Conservation (phyloP, 2,329 filamentous ascomycete species). For the Beauveria asiatica region DNA sequence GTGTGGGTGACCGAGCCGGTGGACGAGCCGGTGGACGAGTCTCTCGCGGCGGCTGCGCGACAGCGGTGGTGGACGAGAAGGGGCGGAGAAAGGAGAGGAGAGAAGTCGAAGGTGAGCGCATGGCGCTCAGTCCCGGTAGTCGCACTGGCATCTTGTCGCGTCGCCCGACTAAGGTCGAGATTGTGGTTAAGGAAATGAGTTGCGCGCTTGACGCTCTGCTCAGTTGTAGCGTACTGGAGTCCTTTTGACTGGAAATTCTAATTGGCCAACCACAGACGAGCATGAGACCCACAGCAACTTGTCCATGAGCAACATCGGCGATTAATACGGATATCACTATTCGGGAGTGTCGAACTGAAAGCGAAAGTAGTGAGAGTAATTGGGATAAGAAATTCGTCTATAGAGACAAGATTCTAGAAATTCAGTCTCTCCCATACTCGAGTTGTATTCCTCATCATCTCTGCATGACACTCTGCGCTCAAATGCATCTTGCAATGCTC, state of each 20-base stretch:
- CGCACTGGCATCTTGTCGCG: conserved; percentile 32
- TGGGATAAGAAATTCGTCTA: too few relatives aligned
- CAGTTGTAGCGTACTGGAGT: not conserved
- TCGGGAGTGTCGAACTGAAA: too few relatives aligned
- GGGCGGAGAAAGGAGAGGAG: conserved; percentile 16
- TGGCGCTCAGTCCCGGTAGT: conserved; percentile 21
- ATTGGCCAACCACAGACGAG: not conserved
- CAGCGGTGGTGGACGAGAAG: conserved; percentile 23
- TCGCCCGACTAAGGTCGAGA: conserved; percentile 8
- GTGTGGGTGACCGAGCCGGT: conserved; percentile 17
- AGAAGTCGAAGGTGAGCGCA: conserved; percentile 16
- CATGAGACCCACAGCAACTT: not conserved
- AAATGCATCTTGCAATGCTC: too few relatives aligned
- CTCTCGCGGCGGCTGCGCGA: conserved; percentile 19
- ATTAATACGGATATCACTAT: too few relatives aligned
- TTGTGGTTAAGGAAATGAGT: not conserved
- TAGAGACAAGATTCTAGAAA: too few relatives aligned
- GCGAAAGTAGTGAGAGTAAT: too few relatives aligned
- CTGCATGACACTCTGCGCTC: too few relatives aligned
- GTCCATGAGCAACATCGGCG: not conserved
- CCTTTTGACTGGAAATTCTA: conserved; percentile 2
- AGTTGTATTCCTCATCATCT: too few relatives aligned
- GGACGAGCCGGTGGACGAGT: conserved; percentile 15
- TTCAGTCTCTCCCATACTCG: too few relatives aligned
- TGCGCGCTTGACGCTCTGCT: not conserved